Conservation (phyloP, 1,284 basidiomycete genomes). For the Cryptococcus jaspeensis region DNA sequence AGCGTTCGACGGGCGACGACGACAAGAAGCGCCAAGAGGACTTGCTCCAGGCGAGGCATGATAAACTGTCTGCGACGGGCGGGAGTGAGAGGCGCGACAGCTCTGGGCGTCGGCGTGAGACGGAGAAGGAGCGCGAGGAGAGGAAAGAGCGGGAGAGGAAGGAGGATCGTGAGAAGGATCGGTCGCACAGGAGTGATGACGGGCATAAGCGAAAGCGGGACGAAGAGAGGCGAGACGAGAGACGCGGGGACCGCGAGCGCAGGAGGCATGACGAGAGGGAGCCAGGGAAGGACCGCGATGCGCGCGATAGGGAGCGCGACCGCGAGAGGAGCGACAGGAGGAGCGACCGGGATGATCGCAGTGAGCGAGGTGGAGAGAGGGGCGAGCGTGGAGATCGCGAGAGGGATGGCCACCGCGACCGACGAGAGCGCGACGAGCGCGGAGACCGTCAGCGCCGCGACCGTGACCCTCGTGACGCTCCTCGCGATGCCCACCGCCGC, state of each 20-base stretch:
- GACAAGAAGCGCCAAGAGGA: slow-evolving; percentile 23
- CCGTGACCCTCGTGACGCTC: not conserved
- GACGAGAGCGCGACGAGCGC: not conserved
- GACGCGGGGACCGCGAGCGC: slow-evolving; percentile 28
- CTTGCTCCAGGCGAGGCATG: slow-evolving; percentile 19
- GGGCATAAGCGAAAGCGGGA: slow-evolving; percentile 55
- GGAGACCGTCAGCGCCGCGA: not conserved
- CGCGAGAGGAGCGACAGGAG: slow-evolving; percentile 33
- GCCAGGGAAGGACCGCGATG: slow-evolving; percentile 35
- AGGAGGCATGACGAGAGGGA: slow-evolving; percentile 33
- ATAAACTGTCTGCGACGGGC: slow-evolving; percentile 11
- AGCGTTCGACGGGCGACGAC: slow-evolving; percentile 13
- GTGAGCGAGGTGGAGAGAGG: slow-evolving; percentile 32
- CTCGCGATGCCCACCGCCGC: not conserved
- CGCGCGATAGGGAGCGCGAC: slow-evolving; percentile 34
- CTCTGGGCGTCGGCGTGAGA: slow-evolving; percentile 21
- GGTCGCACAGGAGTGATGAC: slow-evolving; percentile 13
- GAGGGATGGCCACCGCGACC: slow-evolving; percentile 5
- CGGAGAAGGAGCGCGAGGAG: slow-evolving; percentile 29
- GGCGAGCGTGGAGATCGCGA: slow-evolving; percentile 16
- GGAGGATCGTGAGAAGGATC: slow-evolving; percentile 20
- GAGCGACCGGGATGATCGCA: slow-evolving; percentile 31
- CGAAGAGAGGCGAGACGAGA: slow-evolving; percentile 36
- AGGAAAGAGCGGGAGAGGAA: slow-evolving; percentile 17
- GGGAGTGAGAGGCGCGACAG: slow-evolving; percentile 6